Base-by-base conservation (phyloP, 2,329 filamentous ascomycete species). In the Ilyonectria mors-panacis region DNA sequence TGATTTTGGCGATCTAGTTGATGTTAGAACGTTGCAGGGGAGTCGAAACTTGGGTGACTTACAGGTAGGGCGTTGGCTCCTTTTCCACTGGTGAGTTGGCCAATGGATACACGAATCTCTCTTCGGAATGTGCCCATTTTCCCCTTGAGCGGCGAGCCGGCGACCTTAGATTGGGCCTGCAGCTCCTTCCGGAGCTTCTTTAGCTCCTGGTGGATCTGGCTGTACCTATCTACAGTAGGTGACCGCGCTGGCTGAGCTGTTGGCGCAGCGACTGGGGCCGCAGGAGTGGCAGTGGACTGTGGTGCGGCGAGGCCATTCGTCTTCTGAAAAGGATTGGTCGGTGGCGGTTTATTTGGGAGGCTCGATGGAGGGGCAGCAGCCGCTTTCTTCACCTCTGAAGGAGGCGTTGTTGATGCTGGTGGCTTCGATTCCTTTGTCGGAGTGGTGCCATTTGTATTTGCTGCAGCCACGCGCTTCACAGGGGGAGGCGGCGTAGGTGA, bases 41-140 rank as follows among this genome's bases (percentile, higher is more conserved):
- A 19, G 23, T 2, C 23, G 19, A 4, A 23, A 28, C 35, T 19
- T n/a, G 8, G 15, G 17, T 13, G 23, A 77, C 82, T 76, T 78
- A 83, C 82, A 44, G 80, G 78, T 44, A 78, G 75, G 2, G 74
- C 72, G 73, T 94, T 94, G 23, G 86, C 86, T 12, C 86, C 87
- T 72, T 88, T 91, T 63, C 88, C 91, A 44, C 86, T 87, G 1
- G 90, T 92, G 30, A 94, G 81, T 77, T 96, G 93, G 7, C 94
- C 93, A 61, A 95, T 87, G 19, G 87, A 90, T 74, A 91, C 92
- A 44, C 88, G 87, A 59, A 96, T 90, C 47, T 91, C 87, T 65
- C 93, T 86, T 45, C 93, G 87, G 85, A 93, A 89, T 61, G 94
- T 88, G 37, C 93, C 92, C 76, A 94, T 86, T 39, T 88, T 86